Evolutionary conservation across 2,329 filamentous ascomycete species (phyloP).

Genomic region (Monosporascus sp.): DNA sequence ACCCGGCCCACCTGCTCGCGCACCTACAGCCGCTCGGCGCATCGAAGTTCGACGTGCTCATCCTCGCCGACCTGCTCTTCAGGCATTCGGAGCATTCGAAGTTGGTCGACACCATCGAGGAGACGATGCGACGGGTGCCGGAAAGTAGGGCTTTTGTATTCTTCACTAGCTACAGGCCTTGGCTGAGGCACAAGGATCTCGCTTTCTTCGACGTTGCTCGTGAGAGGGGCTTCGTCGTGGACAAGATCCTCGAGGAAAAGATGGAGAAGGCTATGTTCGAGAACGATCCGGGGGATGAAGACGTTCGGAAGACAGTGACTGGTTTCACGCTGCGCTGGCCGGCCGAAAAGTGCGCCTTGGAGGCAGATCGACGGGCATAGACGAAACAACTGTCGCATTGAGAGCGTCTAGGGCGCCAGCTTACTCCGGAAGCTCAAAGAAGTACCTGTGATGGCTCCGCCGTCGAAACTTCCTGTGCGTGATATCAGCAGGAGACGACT

Average conservation of each 20-base stretch:
- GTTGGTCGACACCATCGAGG: conserved; percentile 65
- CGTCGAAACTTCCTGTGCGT: too few species aligned
- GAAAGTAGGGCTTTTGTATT: conserved; percentile 73
- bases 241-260: conserved; percentile 73
- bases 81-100: conserved; percentile 83
- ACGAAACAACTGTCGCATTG: too few species aligned
- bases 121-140: conserved; percentile 54
- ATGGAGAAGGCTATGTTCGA: conserved; percentile 88
- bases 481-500: too few species aligned
- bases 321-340: conserved; percentile 71
- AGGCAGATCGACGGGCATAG: too few species aligned
- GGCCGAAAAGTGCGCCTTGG: conserved; percentile 24
- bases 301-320: conserved; percentile 75
- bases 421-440: too few species aligned
- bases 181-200: conserved; percentile 80
- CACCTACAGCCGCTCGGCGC: conserved; percentile 41
- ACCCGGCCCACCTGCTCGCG: conserved; percentile 52
- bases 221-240: conserved; percentile 66
- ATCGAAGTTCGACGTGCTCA: conserved; percentile 67
- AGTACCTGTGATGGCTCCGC: too few species aligned
- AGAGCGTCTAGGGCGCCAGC: too few species aligned
- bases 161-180: conserved; percentile 91
- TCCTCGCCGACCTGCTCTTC: conserved; percentile 86
- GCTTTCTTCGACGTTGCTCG: conserved; percentile 77
- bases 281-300: conserved; percentile 78